Evolutionary conservation across 257 asterid genomes (phyloP).

Genomic region (Fraxinus cuspidata): DNA sequence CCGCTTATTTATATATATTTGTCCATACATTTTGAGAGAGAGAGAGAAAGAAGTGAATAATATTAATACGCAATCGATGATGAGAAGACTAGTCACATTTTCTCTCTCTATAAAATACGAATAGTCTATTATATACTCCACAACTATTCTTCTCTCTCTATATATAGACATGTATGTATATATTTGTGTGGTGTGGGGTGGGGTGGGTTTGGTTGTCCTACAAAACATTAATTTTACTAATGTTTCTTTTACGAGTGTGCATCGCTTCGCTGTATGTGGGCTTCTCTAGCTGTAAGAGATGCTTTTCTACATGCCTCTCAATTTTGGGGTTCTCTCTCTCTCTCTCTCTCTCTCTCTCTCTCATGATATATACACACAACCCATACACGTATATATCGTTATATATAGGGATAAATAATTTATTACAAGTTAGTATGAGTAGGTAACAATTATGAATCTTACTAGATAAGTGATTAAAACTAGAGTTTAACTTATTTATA

Average conservation of each 20-base stretch:
- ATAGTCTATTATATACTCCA: background rate
- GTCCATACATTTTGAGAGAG: slow-evolving; percentile 17
- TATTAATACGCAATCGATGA: slow-evolving; percentile 31
- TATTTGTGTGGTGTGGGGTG: background rate
- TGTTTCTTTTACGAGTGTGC: slow-evolving; percentile 42
- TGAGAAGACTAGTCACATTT: slow-evolving; percentile 20
- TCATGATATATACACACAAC: background rate
- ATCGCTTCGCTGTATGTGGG: slow-evolving; percentile 67
- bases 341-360: background rate
- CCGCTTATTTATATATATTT: slow-evolving; percentile 10
- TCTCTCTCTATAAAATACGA: background rate
- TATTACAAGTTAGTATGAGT: too few relatives aligned
- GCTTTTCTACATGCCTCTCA: slow-evolving; percentile 44
- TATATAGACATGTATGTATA: background rate
- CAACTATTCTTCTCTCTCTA: background rate
- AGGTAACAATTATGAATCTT: too few relatives aligned
- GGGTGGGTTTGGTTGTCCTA: slow-evolving; percentile 23
- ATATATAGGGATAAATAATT: too few relatives aligned
- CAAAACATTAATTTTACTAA: slow-evolving; percentile 26
- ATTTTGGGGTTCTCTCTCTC: background rate
- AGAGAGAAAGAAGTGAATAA: slow-evolving; percentile 14
- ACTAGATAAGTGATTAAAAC: too few relatives aligned
- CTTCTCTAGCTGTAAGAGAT: slow-evolving; percentile 57
- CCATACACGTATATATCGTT: background rate
- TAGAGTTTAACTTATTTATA: too few relatives aligned